Percentiles rank a stretch among this genome's conserved stretches.
Evolutionary conservation across 2,329 filamentous ascomycete species (phyloP).

Genomic region (Nigrospora osmanthi): DNA sequence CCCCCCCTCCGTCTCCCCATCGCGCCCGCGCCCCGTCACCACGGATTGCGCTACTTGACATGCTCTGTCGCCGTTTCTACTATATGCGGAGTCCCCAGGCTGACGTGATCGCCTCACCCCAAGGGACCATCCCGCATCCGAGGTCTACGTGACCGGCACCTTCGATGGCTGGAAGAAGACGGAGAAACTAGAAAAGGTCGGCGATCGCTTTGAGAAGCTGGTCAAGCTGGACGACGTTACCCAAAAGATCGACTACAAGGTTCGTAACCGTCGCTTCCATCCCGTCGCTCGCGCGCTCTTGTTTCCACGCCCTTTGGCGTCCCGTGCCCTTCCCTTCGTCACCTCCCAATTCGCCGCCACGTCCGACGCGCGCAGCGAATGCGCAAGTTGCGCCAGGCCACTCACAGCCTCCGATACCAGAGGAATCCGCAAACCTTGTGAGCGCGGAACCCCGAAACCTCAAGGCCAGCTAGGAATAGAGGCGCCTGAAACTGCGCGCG

Average conservation of each 20-base stretch:
- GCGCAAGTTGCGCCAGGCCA: too few relatives aligned
- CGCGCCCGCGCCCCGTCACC: too few relatives aligned
- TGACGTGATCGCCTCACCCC: slow-evolving; percentile 8
- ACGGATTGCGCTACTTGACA: too few relatives aligned
- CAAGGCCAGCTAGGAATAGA: too few relatives aligned
- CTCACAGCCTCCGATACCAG: too few relatives aligned
- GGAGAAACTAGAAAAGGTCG: slow-evolving; percentile 71
- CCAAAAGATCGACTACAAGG: slow-evolving; percentile 91
- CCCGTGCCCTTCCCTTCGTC: background rate
- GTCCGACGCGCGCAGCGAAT: too few relatives aligned
- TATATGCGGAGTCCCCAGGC: background rate
- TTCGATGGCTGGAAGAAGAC: slow-evolving; percentile 93
- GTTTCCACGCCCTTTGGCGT: background rate
- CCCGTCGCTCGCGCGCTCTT: background rate
- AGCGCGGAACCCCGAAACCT: too few relatives aligned
- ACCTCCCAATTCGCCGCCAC: background rate
- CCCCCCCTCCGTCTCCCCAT: too few relatives aligned
- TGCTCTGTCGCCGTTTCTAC: too few relatives aligned
- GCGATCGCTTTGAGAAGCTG: slow-evolving; percentile 68
- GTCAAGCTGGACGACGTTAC: slow-evolving; percentile 60
- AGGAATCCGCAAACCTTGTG: too few relatives aligned
- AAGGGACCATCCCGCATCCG: slow-evolving; percentile 77
- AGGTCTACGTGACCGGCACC: slow-evolving; percentile 91
- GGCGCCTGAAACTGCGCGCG: too few relatives aligned
- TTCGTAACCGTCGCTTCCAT: slow-evolving; percentile 32